phyloP scores from a whole-genome alignment of 2,329 filamentous ascomycete species.

The Exophiala alcalophila region DNA sequence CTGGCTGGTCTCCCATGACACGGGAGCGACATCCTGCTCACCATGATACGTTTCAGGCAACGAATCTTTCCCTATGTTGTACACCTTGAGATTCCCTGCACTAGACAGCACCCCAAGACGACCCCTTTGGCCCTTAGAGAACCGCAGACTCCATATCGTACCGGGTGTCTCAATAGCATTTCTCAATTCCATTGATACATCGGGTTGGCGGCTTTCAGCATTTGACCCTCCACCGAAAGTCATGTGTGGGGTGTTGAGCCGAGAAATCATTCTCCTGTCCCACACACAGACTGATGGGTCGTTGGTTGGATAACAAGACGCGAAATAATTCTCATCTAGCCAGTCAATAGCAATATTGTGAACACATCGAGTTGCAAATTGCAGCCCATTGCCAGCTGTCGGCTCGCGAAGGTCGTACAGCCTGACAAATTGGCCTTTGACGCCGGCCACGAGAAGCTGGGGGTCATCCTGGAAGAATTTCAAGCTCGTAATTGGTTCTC shows the following conservation, averaged over 20 bases:
- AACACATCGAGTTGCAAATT: conserved; percentile 58
- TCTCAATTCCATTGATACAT: conserved; percentile 52
- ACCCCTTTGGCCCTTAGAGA: conserved; percentile 57
- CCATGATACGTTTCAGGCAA: conserved; percentile 40
- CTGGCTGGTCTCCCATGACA: conserved; percentile 41
- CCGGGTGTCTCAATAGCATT: conserved; percentile 53
- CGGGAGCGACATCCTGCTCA: conserved; percentile 17
- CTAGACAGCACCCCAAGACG: conserved; percentile 59
- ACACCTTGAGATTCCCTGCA: conserved; percentile 57
- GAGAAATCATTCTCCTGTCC: conserved; percentile 54
- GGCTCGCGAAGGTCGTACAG: conserved; percentile 60
- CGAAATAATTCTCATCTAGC: conserved; percentile 63
- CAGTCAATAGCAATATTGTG: conserved; percentile 64
- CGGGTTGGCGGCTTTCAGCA: conserved; percentile 44
- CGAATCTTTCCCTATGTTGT: conserved; percentile 54
- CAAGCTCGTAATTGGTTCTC: conserved; percentile 61
- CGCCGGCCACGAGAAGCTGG: conserved; percentile 59
- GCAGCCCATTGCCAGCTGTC: conserved; percentile 37
- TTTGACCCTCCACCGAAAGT: conserved; percentile 35
- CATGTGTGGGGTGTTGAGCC: conserved; percentile 36
- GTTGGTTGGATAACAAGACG: conserved; percentile 54
- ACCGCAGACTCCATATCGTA: conserved; percentile 61
- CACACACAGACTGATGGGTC: conserved; percentile 61
- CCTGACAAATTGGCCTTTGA: conserved; percentile 59
- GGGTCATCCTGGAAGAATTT: conserved; percentile 62